These are phyloP conservation scores for Saccharomyces hybrid DNA, from an alignment of 1,139 yeast species.

Conservation along the genomic window DNA sequence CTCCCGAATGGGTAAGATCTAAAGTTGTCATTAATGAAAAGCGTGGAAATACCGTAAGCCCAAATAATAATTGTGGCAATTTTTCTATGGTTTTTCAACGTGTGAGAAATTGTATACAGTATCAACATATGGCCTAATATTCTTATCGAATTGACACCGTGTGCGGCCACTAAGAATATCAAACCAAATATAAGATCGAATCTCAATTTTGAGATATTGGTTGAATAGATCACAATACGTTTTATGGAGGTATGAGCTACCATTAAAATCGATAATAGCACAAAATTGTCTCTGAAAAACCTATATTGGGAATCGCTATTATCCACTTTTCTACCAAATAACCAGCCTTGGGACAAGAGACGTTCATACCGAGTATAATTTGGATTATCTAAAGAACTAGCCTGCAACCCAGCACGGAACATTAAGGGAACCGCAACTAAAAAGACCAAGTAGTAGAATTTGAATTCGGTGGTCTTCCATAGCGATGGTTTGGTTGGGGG, in stretches of 20 bases:
- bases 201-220: conserved; percentile 35
- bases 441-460: conserved; percentile 55
- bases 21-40: conserved; percentile 69
- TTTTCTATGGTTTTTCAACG: conserved; percentile 25
- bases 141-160: conserved; percentile 66
- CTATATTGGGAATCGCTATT: conserved; percentile 85
- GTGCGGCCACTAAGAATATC: conserved; percentile 62
- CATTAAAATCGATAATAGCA: conserved; percentile 49
- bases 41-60: conserved; percentile 66
- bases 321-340: conserved; percentile 73
- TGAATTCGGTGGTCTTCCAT: conserved; percentile 44
- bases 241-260: conserved; percentile 48
- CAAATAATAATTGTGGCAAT: conserved; percentile 43
- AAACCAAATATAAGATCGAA: conserved; percentile 73
- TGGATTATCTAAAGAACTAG: conserved; percentile 66
- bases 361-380: conserved; percentile 60
- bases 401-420: conserved; percentile 74
- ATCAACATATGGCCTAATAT: conserved; percentile 50
- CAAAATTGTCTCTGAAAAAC: conserved; percentile 76
- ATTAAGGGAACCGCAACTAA: conserved; percentile 68
- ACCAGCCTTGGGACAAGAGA: conserved; percentile 63
- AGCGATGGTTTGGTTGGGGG: background rate
- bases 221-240: conserved; percentile 24
- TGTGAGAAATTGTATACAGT: conserved; percentile 48
- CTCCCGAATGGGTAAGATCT: conserved; percentile 47